Evolutionary conservation across 257 asterid genomes (phyloP), one percentile per base, ranked within the genome.

Genomic region (Capsicum pubescens): DNA sequence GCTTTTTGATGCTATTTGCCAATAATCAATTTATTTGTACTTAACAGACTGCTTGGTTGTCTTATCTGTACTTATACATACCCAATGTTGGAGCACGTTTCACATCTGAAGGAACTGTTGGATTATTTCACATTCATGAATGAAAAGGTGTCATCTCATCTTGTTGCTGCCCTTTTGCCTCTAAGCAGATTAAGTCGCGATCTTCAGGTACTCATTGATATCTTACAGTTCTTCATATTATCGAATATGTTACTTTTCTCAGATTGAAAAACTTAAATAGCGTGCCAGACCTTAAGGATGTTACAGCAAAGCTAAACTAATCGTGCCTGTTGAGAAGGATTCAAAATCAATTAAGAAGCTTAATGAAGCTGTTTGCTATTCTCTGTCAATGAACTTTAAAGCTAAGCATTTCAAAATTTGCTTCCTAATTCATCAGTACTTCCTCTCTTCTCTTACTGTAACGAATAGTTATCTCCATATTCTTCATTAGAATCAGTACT

Each of bases 61-160:
- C 88, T 94, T 81, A 88, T 90, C 84, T 87, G 61, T 88, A 91
- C 88, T 82, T 91, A 91, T 90, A 93, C 97, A 79, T 93, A 85
- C 84, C 88, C 93, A 76, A 91, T 93, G 93, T 86, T 91, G 90
- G 95, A 90, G 58, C 91, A 91, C 71, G 86, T 92, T 80, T 88
- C 95, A 44, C 95, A 93, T 87, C 88, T 94, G 87, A 94, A 94
- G 91, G 98, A 93, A 84, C 89, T 93, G 91, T 87, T 94, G 90
- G 98, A 93, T 87, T 94, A 94, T 91, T 94, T 93, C 84, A 89
- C 92, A 88, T 92, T 88, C 88, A 88, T 92, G 89, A 90, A 92
- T 82, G 94, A 86, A 76, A 89, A 87, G 84, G 89, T 90, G 82
- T 93, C 98, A 69, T 88, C 90, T 82, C 86, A 89, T 76, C 90